Conservation (phyloP, 148 eudicot genomes). For the Agrostemma githago region DNA sequence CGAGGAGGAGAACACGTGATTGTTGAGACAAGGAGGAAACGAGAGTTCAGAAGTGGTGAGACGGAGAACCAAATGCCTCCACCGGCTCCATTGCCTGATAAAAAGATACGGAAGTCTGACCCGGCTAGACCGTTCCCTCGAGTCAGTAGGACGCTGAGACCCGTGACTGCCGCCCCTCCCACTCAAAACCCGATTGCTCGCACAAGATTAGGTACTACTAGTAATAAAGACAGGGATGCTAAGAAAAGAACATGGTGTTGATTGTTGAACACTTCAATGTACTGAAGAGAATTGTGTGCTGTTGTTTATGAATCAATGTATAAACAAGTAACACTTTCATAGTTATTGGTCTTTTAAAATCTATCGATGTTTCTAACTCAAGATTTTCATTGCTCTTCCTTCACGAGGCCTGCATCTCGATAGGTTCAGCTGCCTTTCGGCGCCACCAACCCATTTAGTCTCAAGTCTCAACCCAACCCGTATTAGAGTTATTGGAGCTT, state of each 20-base stretch:
- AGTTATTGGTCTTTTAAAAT: too few species aligned
- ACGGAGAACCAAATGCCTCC: constrained; percentile 47
- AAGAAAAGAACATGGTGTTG: constrained; percentile 62
- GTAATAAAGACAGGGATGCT: constrained; percentile 49
- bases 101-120: constrained; percentile 63
- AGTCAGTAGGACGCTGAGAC: constrained; percentile 35
- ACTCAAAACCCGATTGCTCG: constrained; percentile 38
- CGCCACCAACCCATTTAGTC: too few species aligned
- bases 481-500: too few species aligned
- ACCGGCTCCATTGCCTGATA: constrained; percentile 35
- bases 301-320: too few species aligned
- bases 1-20: constrained; percentile 37
- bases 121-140: constrained; percentile 51
- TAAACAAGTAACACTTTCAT: too few species aligned
- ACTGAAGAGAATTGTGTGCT: not conserved
- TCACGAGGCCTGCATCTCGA: too few species aligned
- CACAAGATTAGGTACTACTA: constrained; percentile 30
- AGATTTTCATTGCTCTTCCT: too few species aligned
- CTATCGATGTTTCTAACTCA: too few species aligned
- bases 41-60: constrained; percentile 63
- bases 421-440: too few species aligned
- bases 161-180: constrained; percentile 30
- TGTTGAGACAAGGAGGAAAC: constrained; percentile 48
- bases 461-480: too few species aligned
- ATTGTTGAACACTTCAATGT: constrained; percentile 20